phyloP scores from a whole-genome alignment of 257 asterid species.

The Capsicum chinense region DNA sequence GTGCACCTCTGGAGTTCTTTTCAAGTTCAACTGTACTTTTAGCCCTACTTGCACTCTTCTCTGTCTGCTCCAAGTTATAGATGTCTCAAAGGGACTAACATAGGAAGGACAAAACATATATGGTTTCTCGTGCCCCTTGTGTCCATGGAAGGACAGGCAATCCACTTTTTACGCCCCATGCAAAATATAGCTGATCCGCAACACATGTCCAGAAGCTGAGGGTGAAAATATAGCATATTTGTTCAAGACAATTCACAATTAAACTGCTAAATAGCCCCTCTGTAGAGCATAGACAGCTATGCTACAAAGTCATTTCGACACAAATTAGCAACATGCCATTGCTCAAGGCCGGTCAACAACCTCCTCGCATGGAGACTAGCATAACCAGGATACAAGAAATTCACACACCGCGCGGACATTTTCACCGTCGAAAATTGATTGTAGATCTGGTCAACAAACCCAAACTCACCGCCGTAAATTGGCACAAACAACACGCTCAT shows the following conservation, averaged over 20 bases:
- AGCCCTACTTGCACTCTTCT: not conserved
- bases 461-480: not conserved
- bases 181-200: not conserved
- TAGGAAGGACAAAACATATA: too few species aligned
- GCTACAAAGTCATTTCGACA: not conserved
- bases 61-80: not conserved
- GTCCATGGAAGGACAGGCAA: not conserved
- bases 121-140: not conserved
- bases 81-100: not conserved
- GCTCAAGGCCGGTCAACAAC: not conserved
- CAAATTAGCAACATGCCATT: not conserved
- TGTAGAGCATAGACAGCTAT: not conserved
- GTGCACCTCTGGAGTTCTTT: not conserved
- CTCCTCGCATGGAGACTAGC: not conserved
- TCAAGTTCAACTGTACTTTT: not conserved
- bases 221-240: not conserved
- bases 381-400: not conserved
- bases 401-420: not conserved
- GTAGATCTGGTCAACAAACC: not conserved
- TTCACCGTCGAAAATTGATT: not conserved
- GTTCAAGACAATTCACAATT: not conserved
- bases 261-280: too few species aligned
- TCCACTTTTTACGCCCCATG: not conserved
- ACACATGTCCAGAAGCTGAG: too few species aligned
- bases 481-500: not conserved